Evolutionary conservation across 352 stramenopile genomes (phyloP).

Genomic region (Globisporangium nunn): DNA sequence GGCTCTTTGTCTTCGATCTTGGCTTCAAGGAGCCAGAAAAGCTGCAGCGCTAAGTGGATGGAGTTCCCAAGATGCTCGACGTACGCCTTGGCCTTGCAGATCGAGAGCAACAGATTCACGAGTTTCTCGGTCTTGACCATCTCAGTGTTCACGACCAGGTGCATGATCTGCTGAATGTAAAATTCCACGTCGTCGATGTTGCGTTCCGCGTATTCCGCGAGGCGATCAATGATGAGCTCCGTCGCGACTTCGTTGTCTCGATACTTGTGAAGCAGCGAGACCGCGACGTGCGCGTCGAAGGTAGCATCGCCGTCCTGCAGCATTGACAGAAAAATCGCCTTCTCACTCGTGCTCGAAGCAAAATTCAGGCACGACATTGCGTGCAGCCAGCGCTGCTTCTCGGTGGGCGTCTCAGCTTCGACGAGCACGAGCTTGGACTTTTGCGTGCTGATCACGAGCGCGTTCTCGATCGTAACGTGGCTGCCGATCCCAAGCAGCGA

Average conservation of each 20-base stretch:
- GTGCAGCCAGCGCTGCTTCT: constrained; percentile 76
- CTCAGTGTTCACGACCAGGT: constrained; percentile 60
- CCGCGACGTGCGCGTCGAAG: constrained; percentile 64
- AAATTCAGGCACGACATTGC: constrained; percentile 63
- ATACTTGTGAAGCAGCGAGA: constrained; percentile 65
- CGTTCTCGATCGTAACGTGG: constrained; percentile 32
- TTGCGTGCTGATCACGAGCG: constrained; percentile 54
- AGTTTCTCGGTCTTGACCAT: constrained; percentile 58
- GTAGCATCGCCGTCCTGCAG: constrained; percentile 29
- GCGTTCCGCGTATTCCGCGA: constrained; percentile 50
- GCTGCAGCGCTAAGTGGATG: constrained; percentile 66
- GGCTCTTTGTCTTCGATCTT: constrained; percentile 69
- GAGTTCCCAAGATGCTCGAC: constrained; percentile 75
- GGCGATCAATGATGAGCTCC: constrained; percentile 57
- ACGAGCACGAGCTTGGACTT: constrained; percentile 67
- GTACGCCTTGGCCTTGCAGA: constrained; percentile 70
- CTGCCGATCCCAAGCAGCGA: constrained; percentile 36
- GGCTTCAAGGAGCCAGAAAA: constrained; percentile 72
- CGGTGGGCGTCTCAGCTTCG: constrained; percentile 61
- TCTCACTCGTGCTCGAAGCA: constrained; percentile 38
- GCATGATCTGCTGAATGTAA: constrained; percentile 77
- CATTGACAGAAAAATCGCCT: constrained; percentile 44
- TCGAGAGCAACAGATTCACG: constrained; percentile 65
- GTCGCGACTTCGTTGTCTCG: constrained; percentile 56
- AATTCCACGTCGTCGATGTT: constrained; percentile 80